Evolutionary conservation across 805 yeast genomes (phyloP), one percentile per base, ranked within the genome.

Genomic region (Saturnispora serradocipensis): DNA sequence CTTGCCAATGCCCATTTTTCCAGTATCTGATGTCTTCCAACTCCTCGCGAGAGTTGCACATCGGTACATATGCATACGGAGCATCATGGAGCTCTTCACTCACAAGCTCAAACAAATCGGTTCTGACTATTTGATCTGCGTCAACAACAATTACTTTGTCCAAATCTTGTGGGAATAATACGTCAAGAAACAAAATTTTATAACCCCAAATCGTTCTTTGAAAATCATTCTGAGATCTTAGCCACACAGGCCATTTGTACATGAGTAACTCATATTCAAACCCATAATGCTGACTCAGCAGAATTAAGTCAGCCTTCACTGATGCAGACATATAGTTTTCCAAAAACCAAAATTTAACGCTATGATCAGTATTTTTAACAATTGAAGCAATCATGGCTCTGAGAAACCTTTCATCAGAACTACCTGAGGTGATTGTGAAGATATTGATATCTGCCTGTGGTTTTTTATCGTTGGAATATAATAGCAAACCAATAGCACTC

Each of bases 161-260:
- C 22, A 91, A 72, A 50, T 78, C 78, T 56, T 77, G 83, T 1
- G 98, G 98, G 64, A 91, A 88, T 46, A 93, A 62, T 1, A 86
- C 90, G 68, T 91, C 99, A 56, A 89, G 68, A 59, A 91, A 88
- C 48, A 91, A 68, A 35, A 90, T 82, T 65, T 91, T 91, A 63
- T 85, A 87, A 4, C 93, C 96, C 89, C 96, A 87, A 48, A 88
- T 80, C 3, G 82, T 80, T 55, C 97, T 74, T 61, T 84, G 89
- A 60, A 80, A 80, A 57, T 85, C 91, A 36, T 83, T 66, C 67
- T 91, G 98, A 3, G 75, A 75, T 47, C 90, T 75, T 20, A 91
- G 71, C 96, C 97, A 91, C 9, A 72, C 65, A 13, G 99, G 99
- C 99, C 99, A 91, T 56, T 85, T 84, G 65, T 86, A 91, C 1